phyloP scores from a whole-genome alignment of 768 basidiomycete genomes.

The Tricholoma bakamatsutake region DNA sequence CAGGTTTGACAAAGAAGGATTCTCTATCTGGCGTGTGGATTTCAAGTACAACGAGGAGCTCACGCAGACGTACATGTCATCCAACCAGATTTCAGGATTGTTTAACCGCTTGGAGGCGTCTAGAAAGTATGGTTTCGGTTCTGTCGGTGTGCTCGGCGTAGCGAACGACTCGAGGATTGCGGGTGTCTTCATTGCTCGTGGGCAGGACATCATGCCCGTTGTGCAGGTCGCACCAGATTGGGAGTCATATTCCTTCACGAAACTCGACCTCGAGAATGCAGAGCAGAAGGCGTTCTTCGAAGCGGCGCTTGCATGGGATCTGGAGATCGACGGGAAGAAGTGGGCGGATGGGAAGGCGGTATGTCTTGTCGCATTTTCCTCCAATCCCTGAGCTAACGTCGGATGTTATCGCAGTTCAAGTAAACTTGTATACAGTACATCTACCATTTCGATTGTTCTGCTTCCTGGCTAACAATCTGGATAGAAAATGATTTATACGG shows the following conservation, averaged over 20 bases:
- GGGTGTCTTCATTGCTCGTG: conserved; percentile 80
- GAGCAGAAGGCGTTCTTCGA: conserved; percentile 89
- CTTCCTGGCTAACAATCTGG: background rate
- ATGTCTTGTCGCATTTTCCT: conserved; percentile 22
- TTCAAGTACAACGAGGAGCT: conserved; percentile 96
- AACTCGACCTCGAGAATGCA: conserved; percentile 66
- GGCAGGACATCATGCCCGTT: conserved; percentile 63
- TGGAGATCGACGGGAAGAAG: conserved; percentile 66
- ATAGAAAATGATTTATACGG: background rate
- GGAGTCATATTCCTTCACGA: conserved; percentile 81
- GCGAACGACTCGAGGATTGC: conserved; percentile 73
- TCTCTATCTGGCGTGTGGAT: conserved; percentile 87
- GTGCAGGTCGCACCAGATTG: conserved; percentile 84
- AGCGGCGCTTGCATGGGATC: conserved; percentile 63
- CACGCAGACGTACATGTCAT: conserved; percentile 89
- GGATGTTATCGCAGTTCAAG: background rate
- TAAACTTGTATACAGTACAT: background rate
- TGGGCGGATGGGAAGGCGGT: conserved; percentile 78
- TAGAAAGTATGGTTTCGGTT: conserved; percentile 94
- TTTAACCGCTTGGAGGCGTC: conserved; percentile 98
- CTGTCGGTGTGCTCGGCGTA: conserved; percentile 83
- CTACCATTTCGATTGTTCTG: background rate
- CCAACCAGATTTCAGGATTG: conserved; percentile 91
- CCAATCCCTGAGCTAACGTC: background rate
- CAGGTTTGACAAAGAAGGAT: conserved; percentile 86